Evolutionary conservation across 2,329 filamentous ascomycete species (phyloP), one percentile per base, ranked within the genome.

Genomic region (Hortaea werneckii): DNA sequence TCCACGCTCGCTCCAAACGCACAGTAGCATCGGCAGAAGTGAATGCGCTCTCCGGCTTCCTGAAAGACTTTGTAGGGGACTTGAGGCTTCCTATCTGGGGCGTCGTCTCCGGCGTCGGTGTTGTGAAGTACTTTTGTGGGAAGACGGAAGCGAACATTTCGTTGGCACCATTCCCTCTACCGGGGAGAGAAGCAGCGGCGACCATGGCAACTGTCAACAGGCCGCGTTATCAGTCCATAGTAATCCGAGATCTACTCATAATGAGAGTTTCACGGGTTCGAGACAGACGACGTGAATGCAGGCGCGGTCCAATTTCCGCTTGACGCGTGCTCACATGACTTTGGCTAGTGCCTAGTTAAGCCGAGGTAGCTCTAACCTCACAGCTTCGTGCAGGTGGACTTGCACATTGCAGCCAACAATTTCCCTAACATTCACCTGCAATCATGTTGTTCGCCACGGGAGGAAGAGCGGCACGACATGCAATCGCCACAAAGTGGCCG

Each of bases 101-200:
- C 12, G 68, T 72, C 34, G 68, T 62, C 41, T 70, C 43, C 53
- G 60, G 69, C 8, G 70, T 72, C 28, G 69, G 68, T 5, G 65
- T 66, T 5, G 67, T 69, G 49, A 67, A 67, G 12, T 63, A 60
- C 39, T 65, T 62, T 8, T 64, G 56, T 11, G 70, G 66, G 51
- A 74, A 74, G 48, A 74, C 63, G 32, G 70, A 69, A 34, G 61
- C 58, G 60, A 73, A 69, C 52, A 68, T 41, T 27, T 50, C 41
- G 29, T 46, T 9, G 32, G 32, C 32, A 35, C 9, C n/a, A 20
- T 4, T 20, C 20, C 20, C 20, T 20, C 20, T 4, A 20, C 20
- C 20, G 20, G 20, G 20, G 4, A 20, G 20, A 35, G 32, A 4
- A 9, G n/a, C 32, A 9, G 32, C 32, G 2, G 32, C 32, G 4